Evolutionary conservation across 768 basidiomycete species (phyloP).

Genomic region (Hericium erinaceus): DNA sequence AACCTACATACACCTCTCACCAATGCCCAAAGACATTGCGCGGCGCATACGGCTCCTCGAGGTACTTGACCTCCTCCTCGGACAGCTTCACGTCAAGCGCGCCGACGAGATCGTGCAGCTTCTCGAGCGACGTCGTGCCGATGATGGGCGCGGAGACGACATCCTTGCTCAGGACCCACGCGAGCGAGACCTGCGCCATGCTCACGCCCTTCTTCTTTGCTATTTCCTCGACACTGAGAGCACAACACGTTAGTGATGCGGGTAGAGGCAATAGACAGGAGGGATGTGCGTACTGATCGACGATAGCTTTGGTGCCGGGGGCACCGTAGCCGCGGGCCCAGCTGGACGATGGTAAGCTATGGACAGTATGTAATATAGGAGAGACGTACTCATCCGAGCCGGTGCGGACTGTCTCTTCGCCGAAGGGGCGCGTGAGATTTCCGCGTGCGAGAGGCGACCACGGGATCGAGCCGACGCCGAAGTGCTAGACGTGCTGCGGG

Average conservation of each 20-base stretch:
- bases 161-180: not conserved
- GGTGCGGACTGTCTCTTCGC: not conserved
- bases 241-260: not conserved
- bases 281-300: not conserved
- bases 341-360: not conserved
- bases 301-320: not conserved
- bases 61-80: not conserved
- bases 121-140: constrained; percentile 2
- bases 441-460: constrained; percentile 5
- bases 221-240: no score
- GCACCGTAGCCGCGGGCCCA: not conserved
- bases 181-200: no score
- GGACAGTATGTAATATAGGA: not conserved
- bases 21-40: not conserved
- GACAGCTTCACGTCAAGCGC: not conserved
- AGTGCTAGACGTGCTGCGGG: not conserved
- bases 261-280: not conserved
- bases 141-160: constrained; percentile 1
- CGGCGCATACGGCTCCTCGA: not conserved
- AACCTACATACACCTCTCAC: not conserved
- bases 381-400: not conserved
- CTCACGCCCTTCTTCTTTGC: no score
- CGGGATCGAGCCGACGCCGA: constrained; percentile 2
- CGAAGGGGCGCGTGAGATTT: not conserved
- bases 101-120: constrained; percentile 1